Evolutionary conservation across 805 yeast species (phyloP).

Genomic region (Barnettozyma siamensis): DNA sequence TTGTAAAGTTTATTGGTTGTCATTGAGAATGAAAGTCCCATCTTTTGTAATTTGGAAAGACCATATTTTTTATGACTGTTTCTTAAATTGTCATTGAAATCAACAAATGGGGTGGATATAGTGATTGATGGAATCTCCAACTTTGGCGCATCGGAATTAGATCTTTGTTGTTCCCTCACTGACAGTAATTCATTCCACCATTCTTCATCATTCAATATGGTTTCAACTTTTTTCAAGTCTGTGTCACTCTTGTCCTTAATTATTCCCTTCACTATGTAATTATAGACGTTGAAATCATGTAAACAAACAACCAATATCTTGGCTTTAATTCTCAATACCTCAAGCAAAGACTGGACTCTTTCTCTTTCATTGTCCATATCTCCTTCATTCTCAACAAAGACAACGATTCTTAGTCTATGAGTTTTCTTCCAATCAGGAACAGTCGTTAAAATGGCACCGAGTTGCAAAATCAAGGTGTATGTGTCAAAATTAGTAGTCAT

Average conservation of each 20-base stretch:
- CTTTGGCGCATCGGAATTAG: slow-evolving; percentile 18
- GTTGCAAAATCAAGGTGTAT: slow-evolving; percentile 84
- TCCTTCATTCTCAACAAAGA: slow-evolving; percentile 72
- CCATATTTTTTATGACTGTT: slow-evolving; percentile 25
- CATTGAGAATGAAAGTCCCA: slow-evolving; percentile 78
- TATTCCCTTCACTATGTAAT: slow-evolving; percentile 68
- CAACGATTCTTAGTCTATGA: slow-evolving; percentile 73
- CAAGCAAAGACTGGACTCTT: slow-evolving; percentile 58
- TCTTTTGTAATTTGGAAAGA: slow-evolving; percentile 61
- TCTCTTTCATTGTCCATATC: slow-evolving; percentile 68
- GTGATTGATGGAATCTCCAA: slow-evolving; percentile 30
- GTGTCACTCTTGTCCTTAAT: slow-evolving; percentile 54
- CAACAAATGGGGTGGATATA: slow-evolving; percentile 26
- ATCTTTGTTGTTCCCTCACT: slow-evolving; percentile 39
- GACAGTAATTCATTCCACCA: slow-evolving; percentile 80
- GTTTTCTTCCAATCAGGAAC: slow-evolving; percentile 89
- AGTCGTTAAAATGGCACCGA: slow-evolving; percentile 88
- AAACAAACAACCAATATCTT: slow-evolving; percentile 70
- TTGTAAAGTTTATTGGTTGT: slow-evolving; percentile 49
- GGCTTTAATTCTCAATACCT: slow-evolving; percentile 80
- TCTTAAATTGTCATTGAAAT: slow-evolving; percentile 20
- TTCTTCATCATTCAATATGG: slow-evolving; percentile 50
- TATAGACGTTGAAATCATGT: slow-evolving; percentile 53
- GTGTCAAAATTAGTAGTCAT: slow-evolving; percentile 92
- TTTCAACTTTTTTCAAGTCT: slow-evolving; percentile 41